Evolutionary conservation across 169 alveolate species (phyloP), one percentile per base, ranked within the genome.

Genomic region (Miamiensis avidus): DNA sequence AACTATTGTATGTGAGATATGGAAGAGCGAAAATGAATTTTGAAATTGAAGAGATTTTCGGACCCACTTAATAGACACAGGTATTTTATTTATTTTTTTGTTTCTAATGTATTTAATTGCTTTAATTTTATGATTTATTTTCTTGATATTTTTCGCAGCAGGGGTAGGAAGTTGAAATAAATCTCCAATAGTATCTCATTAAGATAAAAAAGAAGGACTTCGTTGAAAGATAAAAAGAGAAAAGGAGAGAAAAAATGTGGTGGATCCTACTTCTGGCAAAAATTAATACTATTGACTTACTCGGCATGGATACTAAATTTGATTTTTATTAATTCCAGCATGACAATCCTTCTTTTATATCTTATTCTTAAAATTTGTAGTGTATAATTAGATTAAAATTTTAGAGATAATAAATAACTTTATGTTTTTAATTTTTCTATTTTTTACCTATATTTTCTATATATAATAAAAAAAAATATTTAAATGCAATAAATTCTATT

Each of bases 31-130:
- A 95, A 34, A 86, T 96, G 49, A 98, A 97, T 89, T 94, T 92
- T 76, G 99, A 97, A 82, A 95, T 97, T 49, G 93, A 93, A 79
- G 98, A 96, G 69, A 95, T 97, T 34, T 97, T 97, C 85, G 98
- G 97, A 31, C 89, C 86, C 34, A 96, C 96, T 28, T 96, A 94
- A 76, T 91, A 91, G 75, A 89, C 84, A 11, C 82, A 89, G 0
- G 69, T 49, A 49, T 11, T 49, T 11, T 11, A 49, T 49, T 49
- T 49, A 49, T 11, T 49, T 49, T 49, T 4, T 49, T 11, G 4
- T 49, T 11, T 11, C 20, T 11, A 11, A 11, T 49, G 20, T 11
- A 49, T 11, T 49, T 49, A 11, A 49, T 49, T 20, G 69, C 4
- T 49, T 49, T 11, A 49, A 49, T 49, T 49, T 11, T 49, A 11